Evolutionary conservation across 176 grass and related monocot genomes (phyloP), one percentile per base, ranked within the genome.

Genomic region (Avena insularis): DNA sequence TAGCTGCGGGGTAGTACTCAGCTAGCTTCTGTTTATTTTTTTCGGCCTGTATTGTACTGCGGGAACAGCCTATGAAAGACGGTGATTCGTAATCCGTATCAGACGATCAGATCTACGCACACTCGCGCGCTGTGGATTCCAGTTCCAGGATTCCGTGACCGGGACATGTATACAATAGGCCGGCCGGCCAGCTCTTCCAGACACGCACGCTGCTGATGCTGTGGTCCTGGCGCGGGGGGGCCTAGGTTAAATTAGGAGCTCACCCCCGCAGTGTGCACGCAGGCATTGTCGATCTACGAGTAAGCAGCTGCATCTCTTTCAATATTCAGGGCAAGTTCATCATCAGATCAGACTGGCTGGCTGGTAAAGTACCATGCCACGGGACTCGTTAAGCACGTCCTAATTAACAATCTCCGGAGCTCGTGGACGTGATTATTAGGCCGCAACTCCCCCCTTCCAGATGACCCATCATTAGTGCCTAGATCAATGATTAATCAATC

Each of bases 351-450:
- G 86, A 82, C 56, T 85, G 88, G 77, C 56, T 85, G 88, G 77
- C 60, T 21, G 68, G 53, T 58, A 21, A 75, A 86, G 61, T 35
- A 67, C 6, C 7, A 36, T 8, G 31, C 73, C 40, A 23, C 53
- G 69, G 50, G 54, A 69, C 68, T 81, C 60, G 81, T 69, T 88
- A 82, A 76, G n/a, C 79, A 35, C 63, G 10, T 75, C 20, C 68
- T 51, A 75, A 88, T 91, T 87, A 91, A 81, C 38, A 91, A 88
- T 81, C 77, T 33, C 2, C 61, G 27, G 2, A 50, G 29, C 79
- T 45, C 19, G 69, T 88, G 90, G 82, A 71, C 70, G 53, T 88
- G 55, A 85, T 91, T 75, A 85, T 91, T 75, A 91, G 76, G 77
- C 86, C 90, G 71, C 73, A 72, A 79, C 73, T 79, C 76, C 14